Conservation (phyloP, 495 filamentous ascomycete genomes). For the Hypoxylon perforatum region DNA sequence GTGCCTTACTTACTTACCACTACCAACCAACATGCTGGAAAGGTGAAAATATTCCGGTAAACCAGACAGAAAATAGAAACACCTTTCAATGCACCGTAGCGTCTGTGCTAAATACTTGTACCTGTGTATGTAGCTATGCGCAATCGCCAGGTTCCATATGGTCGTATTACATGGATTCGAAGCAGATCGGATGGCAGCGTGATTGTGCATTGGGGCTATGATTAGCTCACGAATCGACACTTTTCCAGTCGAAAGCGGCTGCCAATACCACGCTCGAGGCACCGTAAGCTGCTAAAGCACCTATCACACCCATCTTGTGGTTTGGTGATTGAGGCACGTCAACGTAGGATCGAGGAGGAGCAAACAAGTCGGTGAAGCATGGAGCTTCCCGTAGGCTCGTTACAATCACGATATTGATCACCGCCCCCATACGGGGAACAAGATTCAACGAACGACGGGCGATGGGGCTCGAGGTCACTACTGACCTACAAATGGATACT, state of each 20-base stretch:
- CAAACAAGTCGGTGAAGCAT: conserved; percentile 37
- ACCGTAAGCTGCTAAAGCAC: conserved; percentile 8
- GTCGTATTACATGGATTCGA: conserved; percentile 36
- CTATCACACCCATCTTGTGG: conserved; percentile 22
- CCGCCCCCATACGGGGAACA: conserved; percentile 32
- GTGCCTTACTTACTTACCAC: neutral
- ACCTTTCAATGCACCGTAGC: conserved; percentile 2
- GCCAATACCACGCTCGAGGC: conserved; percentile 17
- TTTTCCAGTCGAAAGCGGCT: conserved; percentile 14
- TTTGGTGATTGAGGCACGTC: conserved; percentile 15
- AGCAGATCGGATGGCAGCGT: conserved; percentile 41
- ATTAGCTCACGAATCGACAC: conserved; percentile 24
- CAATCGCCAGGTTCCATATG: conserved; percentile 15
- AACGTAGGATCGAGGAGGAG: conserved; percentile 22
- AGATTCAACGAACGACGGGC: conserved; percentile 15
- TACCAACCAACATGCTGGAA: conserved; percentile 11
- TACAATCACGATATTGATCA: conserved; percentile 35
- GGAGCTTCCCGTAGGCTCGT: conserved; percentile 22
- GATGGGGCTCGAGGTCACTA: neutral
- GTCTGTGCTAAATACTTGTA: neutral
- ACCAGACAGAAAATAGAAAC: conserved; percentile 2
- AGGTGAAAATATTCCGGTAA: conserved; percentile 18
- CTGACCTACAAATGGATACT: conserved; percentile 7
- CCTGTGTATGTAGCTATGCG: conserved; percentile 3
- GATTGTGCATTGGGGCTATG: conserved; percentile 35